Evolutionary conservation across 495 filamentous ascomycete species (phyloP).

Genomic region (Tuber aestivum): DNA sequence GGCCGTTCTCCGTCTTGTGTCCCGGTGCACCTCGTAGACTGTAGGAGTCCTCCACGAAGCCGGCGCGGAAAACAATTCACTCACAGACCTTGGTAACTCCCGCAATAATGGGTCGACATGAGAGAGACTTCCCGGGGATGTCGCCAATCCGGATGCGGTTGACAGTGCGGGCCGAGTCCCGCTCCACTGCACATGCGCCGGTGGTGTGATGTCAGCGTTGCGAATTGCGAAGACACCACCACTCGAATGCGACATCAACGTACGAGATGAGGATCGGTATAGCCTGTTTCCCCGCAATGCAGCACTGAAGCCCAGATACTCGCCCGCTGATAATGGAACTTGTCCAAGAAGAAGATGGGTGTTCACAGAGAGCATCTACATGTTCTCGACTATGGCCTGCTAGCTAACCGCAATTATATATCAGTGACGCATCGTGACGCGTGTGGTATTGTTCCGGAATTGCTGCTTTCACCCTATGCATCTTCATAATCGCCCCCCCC

Average conservation of each 20-base stretch:
- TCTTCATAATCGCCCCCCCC: not conserved
- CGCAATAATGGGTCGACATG: not conserved
- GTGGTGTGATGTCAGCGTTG: not conserved
- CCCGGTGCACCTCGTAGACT: not conserved
- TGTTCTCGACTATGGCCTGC: not conserved
- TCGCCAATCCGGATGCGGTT: not conserved
- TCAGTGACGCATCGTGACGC: not conserved
- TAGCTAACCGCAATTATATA: not conserved
- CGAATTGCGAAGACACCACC: not conserved
- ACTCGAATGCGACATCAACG: not conserved
- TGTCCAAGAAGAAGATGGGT: not conserved
- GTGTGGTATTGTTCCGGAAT: not conserved
- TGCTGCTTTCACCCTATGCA: not conserved
- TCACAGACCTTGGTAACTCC: not conserved
- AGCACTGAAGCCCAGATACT: not conserved
- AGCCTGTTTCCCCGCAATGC: not conserved
- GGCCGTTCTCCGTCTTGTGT: not conserved
- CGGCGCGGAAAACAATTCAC: not conserved
- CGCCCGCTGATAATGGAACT: not conserved
- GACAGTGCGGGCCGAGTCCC: not conserved
- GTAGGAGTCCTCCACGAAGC: not conserved
- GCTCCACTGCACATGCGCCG: not conserved
- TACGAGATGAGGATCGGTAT: not conserved
- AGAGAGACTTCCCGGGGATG: not conserved
- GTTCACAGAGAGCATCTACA: not conserved